Percentiles rank a stretch among this genome's conserved stretches.
These are phyloP conservation scores for Didymella exigua DNA, from an alignment of 2,329 filamentous ascomycete species.

Conservation along the genomic window DNA sequence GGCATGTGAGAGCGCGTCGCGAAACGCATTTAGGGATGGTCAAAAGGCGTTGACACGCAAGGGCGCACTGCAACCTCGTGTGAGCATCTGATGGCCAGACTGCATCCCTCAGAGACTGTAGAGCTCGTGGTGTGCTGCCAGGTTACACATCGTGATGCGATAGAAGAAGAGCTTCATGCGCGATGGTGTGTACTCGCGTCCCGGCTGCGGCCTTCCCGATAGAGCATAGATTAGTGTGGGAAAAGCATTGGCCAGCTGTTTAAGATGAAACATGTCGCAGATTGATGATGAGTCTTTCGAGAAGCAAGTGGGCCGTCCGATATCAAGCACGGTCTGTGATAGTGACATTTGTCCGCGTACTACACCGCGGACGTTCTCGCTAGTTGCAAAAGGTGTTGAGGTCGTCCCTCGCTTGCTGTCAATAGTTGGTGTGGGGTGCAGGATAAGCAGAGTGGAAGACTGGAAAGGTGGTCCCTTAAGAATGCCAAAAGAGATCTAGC, in stretches of 20 bases:
- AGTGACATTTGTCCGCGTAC: constrained; percentile 12
- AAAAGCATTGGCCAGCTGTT: constrained; percentile 5
- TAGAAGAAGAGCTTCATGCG: constrained; percentile 11
- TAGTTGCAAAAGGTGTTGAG: constrained; percentile 8
- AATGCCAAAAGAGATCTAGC: constrained; percentile 13
- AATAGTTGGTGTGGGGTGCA: constrained; percentile 9
- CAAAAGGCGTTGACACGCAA: constrained; percentile 26
- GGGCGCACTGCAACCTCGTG: constrained; percentile 20
- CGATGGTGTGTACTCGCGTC: constrained; percentile 1
- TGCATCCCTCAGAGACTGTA: constrained; percentile 1
- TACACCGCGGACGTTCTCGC: constrained; percentile 3
- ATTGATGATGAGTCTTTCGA: constrained; percentile 13
- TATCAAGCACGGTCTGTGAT: constrained; percentile 4
- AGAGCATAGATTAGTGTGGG: constrained; percentile 14
- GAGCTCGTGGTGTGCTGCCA: constrained; percentile 1
- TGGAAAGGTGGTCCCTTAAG: constrained; percentile 1
- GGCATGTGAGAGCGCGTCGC: constrained; percentile 16
- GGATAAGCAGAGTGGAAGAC: background rate
- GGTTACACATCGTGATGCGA: constrained; percentile 12
- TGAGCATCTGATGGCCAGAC: constrained; percentile 2
- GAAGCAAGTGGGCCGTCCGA: constrained; percentile 10
- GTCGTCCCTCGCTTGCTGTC: constrained; percentile 9
- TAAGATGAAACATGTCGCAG: constrained; percentile 19
- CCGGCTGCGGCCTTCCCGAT: constrained; percentile 11
- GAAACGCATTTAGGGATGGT: constrained; percentile 24